Base-by-base conservation (phyloP, 192 early-diverging fungal genomes). In the Obelidium mucronatum region DNA sequence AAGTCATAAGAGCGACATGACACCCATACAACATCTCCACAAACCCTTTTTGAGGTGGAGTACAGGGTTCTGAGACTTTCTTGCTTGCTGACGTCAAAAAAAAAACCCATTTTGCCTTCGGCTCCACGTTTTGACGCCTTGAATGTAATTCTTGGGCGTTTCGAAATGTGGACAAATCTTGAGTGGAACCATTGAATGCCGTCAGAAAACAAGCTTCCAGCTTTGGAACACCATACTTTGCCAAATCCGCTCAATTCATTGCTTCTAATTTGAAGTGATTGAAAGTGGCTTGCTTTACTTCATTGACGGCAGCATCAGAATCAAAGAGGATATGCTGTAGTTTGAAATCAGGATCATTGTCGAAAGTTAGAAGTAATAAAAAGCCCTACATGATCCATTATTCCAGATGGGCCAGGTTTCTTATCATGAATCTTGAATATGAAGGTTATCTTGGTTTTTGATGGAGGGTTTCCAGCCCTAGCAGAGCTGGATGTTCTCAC, bases 61-160 rank as follows among this genome's bases (percentile, higher is more conserved):
- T 30, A 8, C 31, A 30, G 24, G 5, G 56, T 33, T n/a, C 24
- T 59, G 4, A 59, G 24, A 4, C 24, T n/a, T n/a, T 13, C 31
- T 59, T 59, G 56, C 56, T 59, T 59, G 5, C 8, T 59, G n/a
- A 33, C 5, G 5, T 59, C 56, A 59, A 59, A 59, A 13, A 59
- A 5, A n/a, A 59, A 59, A n/a, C 8, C 4, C 42, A 44, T 5
- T 44, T 44, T 44, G 42, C 5, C 42, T 44, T 44, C 17, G 5
- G 42, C 42, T 44, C 6, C 42, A 5, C 42, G 5, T 44, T 5
- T 11, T 17, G 6, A 44, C 6, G 5, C 42, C 5, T 44, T 44
- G 17, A 44, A 44, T 17, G 17, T 44, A 44, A 11, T 11, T 44
- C 42, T 11, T 5, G 6, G 5, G 42, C 42, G 17, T 44, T 44